A percentile compares a stretch with the other conserved stretches of the same genome.
These are phyloP conservation scores for Umbelopsis ramanniana DNA, from an alignment of 192 early-diverging fungal species.

Conservation along the genomic window DNA sequence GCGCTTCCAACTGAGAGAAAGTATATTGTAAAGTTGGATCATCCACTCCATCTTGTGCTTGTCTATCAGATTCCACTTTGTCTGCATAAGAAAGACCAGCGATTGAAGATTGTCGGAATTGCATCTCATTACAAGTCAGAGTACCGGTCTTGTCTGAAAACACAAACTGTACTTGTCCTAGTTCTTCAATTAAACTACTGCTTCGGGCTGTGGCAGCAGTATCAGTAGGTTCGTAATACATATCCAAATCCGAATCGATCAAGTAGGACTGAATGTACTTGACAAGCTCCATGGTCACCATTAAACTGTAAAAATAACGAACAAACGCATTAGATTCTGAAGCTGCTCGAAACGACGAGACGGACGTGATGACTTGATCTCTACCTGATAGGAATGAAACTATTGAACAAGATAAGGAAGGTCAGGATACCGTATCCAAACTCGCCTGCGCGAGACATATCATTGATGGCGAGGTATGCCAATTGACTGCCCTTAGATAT, in stretches of 20 bases:
- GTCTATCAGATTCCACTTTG: slow-evolving; percentile 81
- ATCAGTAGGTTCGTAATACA: slow-evolving; percentile 93
- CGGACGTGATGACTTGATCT: slow-evolving; percentile 24
- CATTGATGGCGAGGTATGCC: slow-evolving; percentile 46
- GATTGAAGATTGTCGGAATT: slow-evolving; percentile 89
- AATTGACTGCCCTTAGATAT: slow-evolving; percentile 40
- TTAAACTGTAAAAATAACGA: slow-evolving; percentile 72
- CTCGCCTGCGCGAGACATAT: slow-evolving; percentile 43
- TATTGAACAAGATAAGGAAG: slow-evolving; percentile 98
- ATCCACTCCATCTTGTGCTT: slow-evolving; percentile 66
- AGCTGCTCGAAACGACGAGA: slow-evolving; percentile 18
- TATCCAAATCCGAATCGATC: slow-evolving; percentile 93
- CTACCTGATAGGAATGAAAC: slow-evolving; percentile 94
- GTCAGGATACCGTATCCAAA: slow-evolving; percentile 92
- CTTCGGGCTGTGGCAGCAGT: slow-evolving; percentile 92
- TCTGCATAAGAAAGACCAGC: slow-evolving; percentile 90
- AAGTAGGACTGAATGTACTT: slow-evolving; percentile 89
- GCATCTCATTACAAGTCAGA: slow-evolving; percentile 49
- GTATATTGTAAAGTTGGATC: slow-evolving; percentile 62
- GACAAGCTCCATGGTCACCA: slow-evolving; percentile 98
- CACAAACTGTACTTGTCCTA: slow-evolving; percentile 91
- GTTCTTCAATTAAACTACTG: slow-evolving; percentile 86
- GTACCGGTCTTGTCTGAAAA: slow-evolving; percentile 45
- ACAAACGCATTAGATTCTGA: slow-evolving; percentile 22
- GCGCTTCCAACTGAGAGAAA: slow-evolving; percentile 61